Evolutionary conservation across 2,329 filamentous ascomycete genomes (phyloP).

Genomic region (Cladophialophora carrionii): DNA sequence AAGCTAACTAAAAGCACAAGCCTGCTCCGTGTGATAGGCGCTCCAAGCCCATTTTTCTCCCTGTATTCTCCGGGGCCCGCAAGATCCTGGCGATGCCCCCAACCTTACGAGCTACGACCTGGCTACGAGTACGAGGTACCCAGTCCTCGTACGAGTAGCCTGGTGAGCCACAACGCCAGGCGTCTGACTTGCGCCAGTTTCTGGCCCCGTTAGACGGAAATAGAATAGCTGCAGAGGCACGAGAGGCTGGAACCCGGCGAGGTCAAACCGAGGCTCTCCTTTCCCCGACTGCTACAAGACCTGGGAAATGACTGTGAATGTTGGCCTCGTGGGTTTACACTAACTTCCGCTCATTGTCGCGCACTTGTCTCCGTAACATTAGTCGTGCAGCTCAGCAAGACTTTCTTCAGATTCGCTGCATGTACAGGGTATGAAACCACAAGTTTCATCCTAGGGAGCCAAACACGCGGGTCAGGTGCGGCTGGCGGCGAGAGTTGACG

Average conservation of each 20-base stretch:
- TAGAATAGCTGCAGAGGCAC: conserved; percentile 11
- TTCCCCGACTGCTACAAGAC: not conserved
- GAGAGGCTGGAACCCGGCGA: not conserved
- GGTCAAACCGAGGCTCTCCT: not conserved
- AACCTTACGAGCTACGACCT: no score
- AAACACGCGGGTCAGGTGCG: not conserved
- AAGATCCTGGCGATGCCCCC: conserved; percentile 6
- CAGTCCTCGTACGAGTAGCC: no score
- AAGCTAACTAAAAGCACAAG: not conserved
- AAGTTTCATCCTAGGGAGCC: conserved; percentile 2
- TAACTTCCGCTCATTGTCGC: not conserved
- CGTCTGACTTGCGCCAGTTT: conserved; percentile 16
- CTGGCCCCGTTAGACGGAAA: conserved; percentile 12
- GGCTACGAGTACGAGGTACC: no score
- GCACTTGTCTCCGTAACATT: not conserved
- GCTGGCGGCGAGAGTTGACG: not conserved
- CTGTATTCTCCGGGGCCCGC: conserved; percentile 16
- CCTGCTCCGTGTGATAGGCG: conserved; percentile 3
- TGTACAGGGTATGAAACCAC: not conserved
- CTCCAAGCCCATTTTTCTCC: not conserved
- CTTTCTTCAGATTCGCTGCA: not conserved
- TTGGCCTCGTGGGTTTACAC: not conserved
- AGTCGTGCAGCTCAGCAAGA: not conserved
- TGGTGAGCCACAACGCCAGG: not conserved
- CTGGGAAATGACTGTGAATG: not conserved